Base-by-base conservation (phyloP, 371 early-diverging fungal genomes). In the Rhizopus delemar region DNA sequence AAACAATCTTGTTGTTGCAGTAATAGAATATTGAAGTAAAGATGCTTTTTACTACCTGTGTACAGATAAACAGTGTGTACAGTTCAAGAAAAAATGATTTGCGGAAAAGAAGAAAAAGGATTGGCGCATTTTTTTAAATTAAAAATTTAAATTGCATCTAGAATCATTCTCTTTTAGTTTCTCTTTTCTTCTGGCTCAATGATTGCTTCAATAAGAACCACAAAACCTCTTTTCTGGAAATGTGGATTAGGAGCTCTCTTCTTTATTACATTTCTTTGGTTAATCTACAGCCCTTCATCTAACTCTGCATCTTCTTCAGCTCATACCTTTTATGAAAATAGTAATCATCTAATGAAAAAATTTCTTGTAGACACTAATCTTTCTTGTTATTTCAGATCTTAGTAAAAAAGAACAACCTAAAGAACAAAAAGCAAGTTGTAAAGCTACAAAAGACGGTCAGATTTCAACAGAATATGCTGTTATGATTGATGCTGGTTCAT, bases 401-500 rank as follows among this genome's bases (percentile, higher is more conserved):
- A 22, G 22, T 22, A 22, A 22, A 22, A 32, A 2, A 38, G 39
- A 38, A 38, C 39, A 38, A 5, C 39, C 39, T 38, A 29, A 28
- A 28, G 36, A 35, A 31, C 33, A 46, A 5, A 41, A 32, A 5
- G n/a, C 13, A 7, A 79, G 78, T 53, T 90, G 90, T 71, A 75
- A 75, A 33, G 63, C 83, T 3, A 78, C 82, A 41, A 80, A 22
- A 22, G 22, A 22, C 22, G 22, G 22, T 22, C 22, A 22, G 22
- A 22, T 22, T 22, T 22, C 22, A 22, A 22, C 22, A 1, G 22
- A 86, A 51, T 83, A 86, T 69, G 82, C 81, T 32, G 61, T 86
- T 16, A 92, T 97, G 86, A 71, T 97, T 50, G 97, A 97, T 68
- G 97, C 97, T 28, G 97, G 97, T 8, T 93, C 94, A 7, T 93